Conservation (phyloP, 2,329 filamentous ascomycete genomes). For the Cordyceps cateniannulata region DNA sequence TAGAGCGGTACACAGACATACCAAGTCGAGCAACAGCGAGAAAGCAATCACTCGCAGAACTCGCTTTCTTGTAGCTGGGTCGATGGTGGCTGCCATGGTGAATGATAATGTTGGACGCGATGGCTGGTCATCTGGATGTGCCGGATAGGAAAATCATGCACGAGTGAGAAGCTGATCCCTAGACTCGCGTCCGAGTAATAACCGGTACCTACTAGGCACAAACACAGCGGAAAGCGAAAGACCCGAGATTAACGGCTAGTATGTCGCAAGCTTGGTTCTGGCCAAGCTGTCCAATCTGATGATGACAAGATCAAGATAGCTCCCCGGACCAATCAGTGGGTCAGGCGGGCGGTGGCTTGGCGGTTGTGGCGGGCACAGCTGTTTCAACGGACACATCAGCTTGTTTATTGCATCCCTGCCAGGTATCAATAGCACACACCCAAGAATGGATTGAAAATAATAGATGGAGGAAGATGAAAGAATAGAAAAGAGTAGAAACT, state of each 20-base stretch:
- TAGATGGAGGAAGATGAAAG: neutral
- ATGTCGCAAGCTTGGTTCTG: neutral
- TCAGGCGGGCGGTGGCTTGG: neutral
- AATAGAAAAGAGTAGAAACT: neutral
- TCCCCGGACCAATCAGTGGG: neutral
- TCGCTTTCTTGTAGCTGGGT: constrained; percentile 60
- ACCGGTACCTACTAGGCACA: too few relatives aligned
- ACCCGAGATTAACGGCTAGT: neutral
- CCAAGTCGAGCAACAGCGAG: constrained; percentile 83
- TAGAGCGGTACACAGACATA: constrained; percentile 37
- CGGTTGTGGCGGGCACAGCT: neutral
- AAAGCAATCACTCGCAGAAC: constrained; percentile 84
- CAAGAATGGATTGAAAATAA: neutral
- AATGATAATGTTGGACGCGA: neutral
- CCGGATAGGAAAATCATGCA: neutral
- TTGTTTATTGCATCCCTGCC: neutral
- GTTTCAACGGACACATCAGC: neutral
- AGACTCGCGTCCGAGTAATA: neutral
- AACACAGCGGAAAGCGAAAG: neutral
- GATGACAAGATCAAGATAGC: neutral
- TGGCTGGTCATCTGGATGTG: neutral
- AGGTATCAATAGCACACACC: neutral
- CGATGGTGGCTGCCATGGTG: constrained; percentile 37
- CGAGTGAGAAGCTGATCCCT: neutral
- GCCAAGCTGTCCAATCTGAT: neutral